Conservation (phyloP, 75 land plant species). For the Adiantum capillusveneris region DNA sequence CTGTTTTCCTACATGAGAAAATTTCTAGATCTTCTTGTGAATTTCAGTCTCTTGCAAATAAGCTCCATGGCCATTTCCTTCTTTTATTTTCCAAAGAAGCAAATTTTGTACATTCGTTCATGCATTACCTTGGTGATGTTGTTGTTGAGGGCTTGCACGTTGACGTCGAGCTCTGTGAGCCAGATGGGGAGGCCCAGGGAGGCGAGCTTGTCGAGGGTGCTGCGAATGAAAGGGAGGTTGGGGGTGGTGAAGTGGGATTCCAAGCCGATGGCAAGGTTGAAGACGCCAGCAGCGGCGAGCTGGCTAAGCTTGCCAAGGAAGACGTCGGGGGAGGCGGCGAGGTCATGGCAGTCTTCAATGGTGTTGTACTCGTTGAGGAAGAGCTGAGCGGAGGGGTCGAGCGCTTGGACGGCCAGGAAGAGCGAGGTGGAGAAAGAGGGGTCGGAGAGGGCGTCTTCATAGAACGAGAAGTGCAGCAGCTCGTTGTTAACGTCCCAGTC, state of each 20-base stretch:
- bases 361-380: constrained; percentile 83
- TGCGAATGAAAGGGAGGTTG: constrained; percentile 53
- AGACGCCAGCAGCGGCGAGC: constrained; percentile 29
- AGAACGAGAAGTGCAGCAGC: constrained; percentile 76
- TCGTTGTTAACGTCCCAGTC: constrained; percentile 91
- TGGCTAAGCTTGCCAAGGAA: constrained; percentile 38
- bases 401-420: constrained; percentile 37
- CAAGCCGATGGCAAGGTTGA: constrained; percentile 52
- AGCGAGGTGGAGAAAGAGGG: constrained; percentile 44
- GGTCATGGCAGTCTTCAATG: constrained; percentile 58
- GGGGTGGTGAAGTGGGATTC: constrained; percentile 65
- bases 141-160: constrained; percentile 9
- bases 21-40: no score
- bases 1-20: no score
- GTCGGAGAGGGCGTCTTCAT: constrained; percentile 50
- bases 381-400: constrained; percentile 55
- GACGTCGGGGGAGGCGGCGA: constrained; percentile 41
- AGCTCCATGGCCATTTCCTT: background rate
- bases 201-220: constrained; percentile 59
- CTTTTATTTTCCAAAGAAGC: background rate
- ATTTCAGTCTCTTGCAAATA: background rate
- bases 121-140: constrained; percentile 3
- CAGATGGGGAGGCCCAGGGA: constrained; percentile 63
- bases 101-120: background rate
- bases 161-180: constrained; percentile 79